Conservation (phyloP, 306 rosid genomes). For the Gastrolobium bilobum region DNA sequence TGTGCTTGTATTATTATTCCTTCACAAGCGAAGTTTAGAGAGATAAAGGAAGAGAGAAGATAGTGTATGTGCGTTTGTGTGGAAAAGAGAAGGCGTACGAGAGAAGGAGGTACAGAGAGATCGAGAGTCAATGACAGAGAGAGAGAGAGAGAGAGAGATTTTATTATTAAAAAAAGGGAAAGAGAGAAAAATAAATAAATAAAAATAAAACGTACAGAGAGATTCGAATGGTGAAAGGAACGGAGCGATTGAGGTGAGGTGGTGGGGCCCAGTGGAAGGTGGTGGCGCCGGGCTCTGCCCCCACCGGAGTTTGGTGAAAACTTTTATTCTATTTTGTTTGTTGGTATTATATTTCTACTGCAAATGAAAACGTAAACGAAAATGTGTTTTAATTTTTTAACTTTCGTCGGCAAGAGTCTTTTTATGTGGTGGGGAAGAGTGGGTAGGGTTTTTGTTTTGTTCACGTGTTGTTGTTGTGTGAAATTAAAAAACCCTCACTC, state of each 20-base stretch:
- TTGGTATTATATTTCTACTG: neutral
- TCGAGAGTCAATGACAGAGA: constrained; percentile 33
- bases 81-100: constrained; percentile 59
- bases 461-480: too few species aligned
- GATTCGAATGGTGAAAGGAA: neutral
- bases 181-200: neutral
- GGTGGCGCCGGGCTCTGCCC: constrained; percentile 57
- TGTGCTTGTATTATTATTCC: constrained; percentile 42
- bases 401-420: neutral
- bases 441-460: too few species aligned
- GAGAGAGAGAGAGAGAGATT: neutral
- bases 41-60: constrained; percentile 36
- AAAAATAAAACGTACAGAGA: neutral
- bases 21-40: constrained; percentile 39
- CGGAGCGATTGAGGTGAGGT: constrained; percentile 9
- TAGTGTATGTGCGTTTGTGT: neutral
- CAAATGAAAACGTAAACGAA: neutral
- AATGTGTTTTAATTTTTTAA: neutral
- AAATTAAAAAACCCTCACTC: too few species aligned
- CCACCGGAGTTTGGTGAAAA: constrained; percentile 58
- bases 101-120: constrained; percentile 52
- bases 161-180: constrained; percentile 37
- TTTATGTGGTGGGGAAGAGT: too few species aligned
- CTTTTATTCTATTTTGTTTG: neutral
- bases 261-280: constrained; percentile 55